Percentiles rank a stretch among this genome's conserved stretches.
Evolutionary conservation across 2,329 filamentous ascomycete genomes (phyloP).

Genomic region (Fonsecaea pugnacius): DNA sequence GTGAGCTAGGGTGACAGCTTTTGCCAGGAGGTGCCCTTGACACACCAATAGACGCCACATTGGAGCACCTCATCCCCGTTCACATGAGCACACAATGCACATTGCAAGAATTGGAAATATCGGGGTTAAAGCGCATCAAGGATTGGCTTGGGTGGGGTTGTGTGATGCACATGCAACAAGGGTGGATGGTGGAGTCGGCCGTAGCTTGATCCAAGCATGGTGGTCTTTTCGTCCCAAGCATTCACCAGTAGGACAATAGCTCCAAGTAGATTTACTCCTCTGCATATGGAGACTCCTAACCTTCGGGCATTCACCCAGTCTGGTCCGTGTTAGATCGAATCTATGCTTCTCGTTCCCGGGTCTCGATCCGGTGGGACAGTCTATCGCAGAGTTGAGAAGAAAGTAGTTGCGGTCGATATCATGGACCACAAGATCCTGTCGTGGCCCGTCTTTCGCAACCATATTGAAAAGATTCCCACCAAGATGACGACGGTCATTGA

Average conservation of each 20-base stretch:
- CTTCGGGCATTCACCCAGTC: not conserved
- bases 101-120: constrained; percentile 3
- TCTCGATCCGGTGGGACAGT: not conserved
- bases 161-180: constrained; percentile 1
- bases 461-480: constrained; percentile 70
- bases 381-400: constrained; percentile 11
- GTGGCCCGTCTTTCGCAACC: constrained; percentile 58
- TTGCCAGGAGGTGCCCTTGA: not conserved
- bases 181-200: not conserved
- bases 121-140: not conserved
- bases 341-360: not conserved
- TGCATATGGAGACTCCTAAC: not conserved
- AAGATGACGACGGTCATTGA: constrained; percentile 67
- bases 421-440: constrained; percentile 38
- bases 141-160: not conserved
- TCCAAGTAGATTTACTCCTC: not conserved
- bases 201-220: not conserved
- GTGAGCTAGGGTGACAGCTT: not conserved
- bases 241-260: not conserved
- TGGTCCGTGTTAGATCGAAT: not conserved
- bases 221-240: not conserved
- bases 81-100: not conserved
- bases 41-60: not conserved
- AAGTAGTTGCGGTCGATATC: constrained; percentile 17
- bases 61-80: not conserved